A percentile compares a stretch with the other conserved stretches of the same genome.
Conservation (phyloP, 148 eudicot species). For the Rhododendron vialii region DNA sequence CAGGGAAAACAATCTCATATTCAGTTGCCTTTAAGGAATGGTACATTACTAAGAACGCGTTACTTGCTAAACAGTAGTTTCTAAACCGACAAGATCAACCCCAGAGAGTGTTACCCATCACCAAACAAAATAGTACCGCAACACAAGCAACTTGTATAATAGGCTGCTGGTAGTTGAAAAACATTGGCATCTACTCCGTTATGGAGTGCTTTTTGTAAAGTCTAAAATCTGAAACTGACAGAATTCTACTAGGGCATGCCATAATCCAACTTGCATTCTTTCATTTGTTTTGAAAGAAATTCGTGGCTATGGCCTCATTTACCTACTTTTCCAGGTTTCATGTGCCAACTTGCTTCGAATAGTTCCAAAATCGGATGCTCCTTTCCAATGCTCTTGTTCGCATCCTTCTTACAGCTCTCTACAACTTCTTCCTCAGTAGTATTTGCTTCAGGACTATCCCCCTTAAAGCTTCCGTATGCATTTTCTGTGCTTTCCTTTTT, state of each 20-base stretch:
- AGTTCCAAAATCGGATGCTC: constrained; percentile 32
- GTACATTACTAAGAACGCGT: neutral
- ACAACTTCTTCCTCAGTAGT: neutral
- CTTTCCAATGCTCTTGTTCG: neutral
- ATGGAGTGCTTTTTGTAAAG: neutral
- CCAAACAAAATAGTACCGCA: neutral
- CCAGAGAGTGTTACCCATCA: neutral
- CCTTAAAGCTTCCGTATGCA: neutral
- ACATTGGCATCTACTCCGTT: neutral
- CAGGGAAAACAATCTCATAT: neutral
- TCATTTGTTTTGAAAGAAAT: constrained; percentile 1
- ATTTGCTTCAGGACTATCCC: neutral
- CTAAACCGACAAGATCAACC: neutral
- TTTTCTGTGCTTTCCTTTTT: neutral
- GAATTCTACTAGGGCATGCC: neutral
- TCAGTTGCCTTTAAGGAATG: neutral
- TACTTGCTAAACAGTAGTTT: neutral
- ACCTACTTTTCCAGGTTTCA: constrained; percentile 15
- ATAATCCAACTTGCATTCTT: neutral
- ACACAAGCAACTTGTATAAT: neutral
- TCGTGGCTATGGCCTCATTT: constrained; percentile 9
- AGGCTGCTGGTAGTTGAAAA: neutral
- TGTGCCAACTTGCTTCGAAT: constrained; percentile 39
- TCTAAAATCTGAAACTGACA: neutral
- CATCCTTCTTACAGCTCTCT: neutral